A percentile compares a stretch with the other conserved stretches of the same genome.
Conservation (phyloP, 805 yeast species). For the Wickerhamomyces chambardii region DNA sequence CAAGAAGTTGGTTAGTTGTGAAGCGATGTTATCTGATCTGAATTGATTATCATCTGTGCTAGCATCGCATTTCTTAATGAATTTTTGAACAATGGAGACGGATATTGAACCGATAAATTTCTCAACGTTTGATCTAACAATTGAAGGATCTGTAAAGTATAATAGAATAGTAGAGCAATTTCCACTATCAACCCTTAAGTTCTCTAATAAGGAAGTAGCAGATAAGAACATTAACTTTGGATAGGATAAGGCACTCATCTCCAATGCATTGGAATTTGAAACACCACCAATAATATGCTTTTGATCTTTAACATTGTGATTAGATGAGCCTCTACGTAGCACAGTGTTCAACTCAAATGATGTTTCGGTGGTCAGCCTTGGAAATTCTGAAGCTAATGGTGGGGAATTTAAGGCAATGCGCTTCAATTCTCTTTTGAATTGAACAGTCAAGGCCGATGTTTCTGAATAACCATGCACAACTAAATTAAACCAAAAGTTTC, state of each 20-base stretch:
- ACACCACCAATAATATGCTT: constrained; percentile 39
- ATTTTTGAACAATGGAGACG: constrained; percentile 47
- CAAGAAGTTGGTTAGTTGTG: constrained; percentile 61
- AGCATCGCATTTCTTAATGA: constrained; percentile 31
- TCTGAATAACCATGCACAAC: constrained; percentile 83
- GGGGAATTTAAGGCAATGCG: constrained; percentile 83
- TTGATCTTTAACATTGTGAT: constrained; percentile 70
- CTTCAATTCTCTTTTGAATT: constrained; percentile 39
- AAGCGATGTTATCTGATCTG: constrained; percentile 49
- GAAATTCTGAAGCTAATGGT: constrained; percentile 73
- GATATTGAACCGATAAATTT: constrained; percentile 62
- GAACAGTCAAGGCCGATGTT: constrained; percentile 42
- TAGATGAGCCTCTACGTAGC: constrained; percentile 81
- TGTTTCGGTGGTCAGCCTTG: constrained; percentile 81
- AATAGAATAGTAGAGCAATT: constrained; percentile 68
- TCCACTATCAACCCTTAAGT: constrained; percentile 70
- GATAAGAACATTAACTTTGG: constrained; percentile 84
- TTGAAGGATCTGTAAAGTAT: constrained; percentile 83
- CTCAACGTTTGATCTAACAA: constrained; percentile 59
- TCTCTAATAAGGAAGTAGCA: constrained; percentile 72
- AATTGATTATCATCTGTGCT: constrained; percentile 48
- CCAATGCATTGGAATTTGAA: constrained; percentile 34
- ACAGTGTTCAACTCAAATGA: constrained; percentile 89
- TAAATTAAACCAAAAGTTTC: constrained; percentile 92
- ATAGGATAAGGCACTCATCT: constrained; percentile 47